Base-by-base conservation (phyloP, 768 basidiomycete species). In the Xerocomellus intermedius region DNA sequence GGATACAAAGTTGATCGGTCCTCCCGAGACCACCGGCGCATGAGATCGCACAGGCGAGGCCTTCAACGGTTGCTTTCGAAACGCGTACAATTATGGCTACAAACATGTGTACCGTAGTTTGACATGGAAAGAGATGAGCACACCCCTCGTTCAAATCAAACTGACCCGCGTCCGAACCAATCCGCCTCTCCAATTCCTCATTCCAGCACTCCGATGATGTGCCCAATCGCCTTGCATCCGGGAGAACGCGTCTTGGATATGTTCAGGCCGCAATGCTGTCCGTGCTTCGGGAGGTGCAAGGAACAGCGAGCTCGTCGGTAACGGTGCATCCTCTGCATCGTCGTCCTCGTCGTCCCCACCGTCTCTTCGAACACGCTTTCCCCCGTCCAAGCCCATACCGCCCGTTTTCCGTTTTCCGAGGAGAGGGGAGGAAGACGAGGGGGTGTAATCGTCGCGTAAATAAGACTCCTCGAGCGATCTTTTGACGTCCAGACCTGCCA, bases 171-270 rank as follows among this genome's bases (percentile, higher is more conserved):
- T 89, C 68, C 92, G 79, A 32, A 89, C 77, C 36, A 95, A 76
- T 0, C 94, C 94, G 5, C 91, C 91, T 48, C 91, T 79, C 87
- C 90, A 96, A 68, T 95, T 92, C 57, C 84, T 78, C 84, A 94
- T 89, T 1, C 93, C 93, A 2, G 90, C 91, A 22, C 86, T 87
- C 47, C 93, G 84, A 38, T 79, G 78, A 63, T 91, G 88, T 3
- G 85, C 78, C 84, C 90, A 90, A 57, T 94, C 87, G 6, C 85
- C 79, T 69, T 95, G 93, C 87, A 96, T 94, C 56, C 91, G 77
- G 3, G 90, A 76, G 67, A 94, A 96, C 0, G 94, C 94, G 69
- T 94, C 92, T 60, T 92, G 87, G 10, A 96, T 92, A 64, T 96
- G 94, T 54, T 91, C 86, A 0, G 93, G 88, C 24, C 82, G 77